phyloP scores from a whole-genome alignment of 805 yeast species.

The Ogataea ganodermae region DNA sequence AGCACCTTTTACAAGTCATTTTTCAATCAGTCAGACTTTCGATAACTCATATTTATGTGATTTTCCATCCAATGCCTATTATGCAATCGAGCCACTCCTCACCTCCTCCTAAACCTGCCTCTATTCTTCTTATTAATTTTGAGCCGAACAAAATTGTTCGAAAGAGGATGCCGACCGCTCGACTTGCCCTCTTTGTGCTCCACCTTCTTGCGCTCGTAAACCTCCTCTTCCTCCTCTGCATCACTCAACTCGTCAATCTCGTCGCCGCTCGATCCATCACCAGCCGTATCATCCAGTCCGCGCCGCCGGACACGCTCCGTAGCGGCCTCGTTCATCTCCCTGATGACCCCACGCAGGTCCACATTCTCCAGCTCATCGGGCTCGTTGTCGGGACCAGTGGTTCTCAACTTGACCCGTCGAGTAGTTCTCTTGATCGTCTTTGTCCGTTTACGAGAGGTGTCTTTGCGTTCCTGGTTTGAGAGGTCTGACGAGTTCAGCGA shows the following conservation, averaged over 20 bases:
- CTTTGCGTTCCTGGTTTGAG: constrained; percentile 8
- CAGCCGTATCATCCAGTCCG: constrained; percentile 1
- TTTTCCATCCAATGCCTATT: neutral
- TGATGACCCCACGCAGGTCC: constrained; percentile 46
- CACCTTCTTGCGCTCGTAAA: constrained; percentile 23
- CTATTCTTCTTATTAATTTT: constrained; percentile 33
- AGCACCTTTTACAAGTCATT: too few relatives aligned
- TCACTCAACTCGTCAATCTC: constrained; percentile 7
- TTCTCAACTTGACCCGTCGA: constrained; percentile 50
- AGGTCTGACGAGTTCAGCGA: neutral
- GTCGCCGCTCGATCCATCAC: neutral
- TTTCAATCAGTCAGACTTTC: too few relatives aligned
- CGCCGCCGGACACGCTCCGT: constrained; percentile 17
- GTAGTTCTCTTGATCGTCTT: constrained; percentile 49
- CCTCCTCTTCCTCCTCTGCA: constrained; percentile 20
- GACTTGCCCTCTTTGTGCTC: constrained; percentile 24
- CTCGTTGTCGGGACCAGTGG: constrained; percentile 29
- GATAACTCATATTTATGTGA: neutral
- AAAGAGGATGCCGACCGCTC: constrained; percentile 31
- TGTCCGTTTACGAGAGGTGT: constrained; percentile 18
- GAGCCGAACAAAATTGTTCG: constrained; percentile 38
- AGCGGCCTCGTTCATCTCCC: constrained; percentile 28
- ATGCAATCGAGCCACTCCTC: constrained; percentile 1
- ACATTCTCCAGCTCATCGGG: constrained; percentile 38
- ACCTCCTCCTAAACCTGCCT: constrained; percentile 27